A percentile compares a stretch with the other conserved stretches of the same genome.
Evolutionary conservation across 2,329 filamentous ascomycete species (phyloP).

Genomic region (Cladosporium sp.): DNA sequence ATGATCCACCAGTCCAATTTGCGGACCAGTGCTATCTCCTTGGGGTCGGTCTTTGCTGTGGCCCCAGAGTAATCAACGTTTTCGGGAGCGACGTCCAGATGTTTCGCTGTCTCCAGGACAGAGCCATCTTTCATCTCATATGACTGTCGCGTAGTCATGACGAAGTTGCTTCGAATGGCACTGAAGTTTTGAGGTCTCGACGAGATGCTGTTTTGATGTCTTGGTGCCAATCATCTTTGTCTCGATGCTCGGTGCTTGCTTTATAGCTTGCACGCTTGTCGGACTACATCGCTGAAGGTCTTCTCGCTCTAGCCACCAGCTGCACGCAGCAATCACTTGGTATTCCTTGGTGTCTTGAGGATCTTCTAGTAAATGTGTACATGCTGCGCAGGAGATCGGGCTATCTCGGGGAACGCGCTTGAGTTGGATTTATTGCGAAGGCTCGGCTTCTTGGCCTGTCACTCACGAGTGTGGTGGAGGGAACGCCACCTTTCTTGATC

Average conservation of each 20-base stretch:
- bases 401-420: background rate
- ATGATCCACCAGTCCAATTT: slow-evolving; percentile 34
- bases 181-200: background rate
- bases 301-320: background rate
- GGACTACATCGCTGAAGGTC: background rate
- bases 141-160: background rate
- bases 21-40: slow-evolving; percentile 31
- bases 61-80: slow-evolving; percentile 32
- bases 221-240: background rate
- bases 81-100: background rate
- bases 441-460: background rate
- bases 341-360: background rate
- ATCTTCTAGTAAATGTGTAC: background rate
- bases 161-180: background rate
- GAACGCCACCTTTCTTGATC: background rate
- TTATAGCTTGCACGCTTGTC: background rate
- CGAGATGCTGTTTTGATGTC: background rate
- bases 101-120: background rate
- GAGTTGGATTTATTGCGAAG: background rate
- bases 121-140: background rate
- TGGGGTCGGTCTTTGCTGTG: slow-evolving; percentile 32
- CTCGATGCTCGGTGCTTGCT: background rate
- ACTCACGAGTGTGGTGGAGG: background rate
- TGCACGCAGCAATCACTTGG: background rate
- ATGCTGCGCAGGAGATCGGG: background rate